Conservation (phyloP, 2,329 filamentous ascomycete species). For the Seiridium cupressi region DNA sequence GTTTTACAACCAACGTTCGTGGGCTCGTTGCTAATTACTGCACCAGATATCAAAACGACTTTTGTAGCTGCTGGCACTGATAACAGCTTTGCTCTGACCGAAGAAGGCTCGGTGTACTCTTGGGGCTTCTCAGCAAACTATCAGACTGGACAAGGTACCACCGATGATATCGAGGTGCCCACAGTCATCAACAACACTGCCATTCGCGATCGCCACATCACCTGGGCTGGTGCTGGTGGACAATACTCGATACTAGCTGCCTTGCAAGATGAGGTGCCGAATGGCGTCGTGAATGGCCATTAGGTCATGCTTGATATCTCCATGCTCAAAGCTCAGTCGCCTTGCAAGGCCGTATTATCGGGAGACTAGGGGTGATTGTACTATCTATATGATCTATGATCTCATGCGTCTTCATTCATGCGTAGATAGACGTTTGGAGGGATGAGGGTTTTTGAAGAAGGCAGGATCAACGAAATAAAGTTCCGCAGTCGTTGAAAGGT, state of each 20-base stretch:
- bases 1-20: background rate
- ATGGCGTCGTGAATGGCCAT: conserved; percentile 7
- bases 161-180: conserved; percentile 76
- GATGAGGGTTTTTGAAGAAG: no score
- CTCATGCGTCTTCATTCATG: no score
- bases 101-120: conserved; percentile 67
- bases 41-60: conserved; percentile 46
- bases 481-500: no score
- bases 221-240: conserved; percentile 81
- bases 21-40: conserved; percentile 15
- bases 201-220: conserved; percentile 70
- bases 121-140: conserved; percentile 83
- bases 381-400: no score
- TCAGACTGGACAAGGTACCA: conserved; percentile 74
- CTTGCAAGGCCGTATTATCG: no score
- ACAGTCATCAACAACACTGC: conserved; percentile 84
- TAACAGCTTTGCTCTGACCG: conserved; percentile 69
- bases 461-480: no score
- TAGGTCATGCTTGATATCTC: background rate
- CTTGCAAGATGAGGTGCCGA: background rate
- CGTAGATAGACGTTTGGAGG: no score
- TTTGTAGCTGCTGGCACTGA: conserved; percentile 66
- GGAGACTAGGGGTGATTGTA: no score
- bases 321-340: no score
- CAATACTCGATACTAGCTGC: conserved; percentile 72